Base-by-base conservation (phyloP, 2,329 filamentous ascomycete genomes). In the Fonsecaea erecta region DNA sequence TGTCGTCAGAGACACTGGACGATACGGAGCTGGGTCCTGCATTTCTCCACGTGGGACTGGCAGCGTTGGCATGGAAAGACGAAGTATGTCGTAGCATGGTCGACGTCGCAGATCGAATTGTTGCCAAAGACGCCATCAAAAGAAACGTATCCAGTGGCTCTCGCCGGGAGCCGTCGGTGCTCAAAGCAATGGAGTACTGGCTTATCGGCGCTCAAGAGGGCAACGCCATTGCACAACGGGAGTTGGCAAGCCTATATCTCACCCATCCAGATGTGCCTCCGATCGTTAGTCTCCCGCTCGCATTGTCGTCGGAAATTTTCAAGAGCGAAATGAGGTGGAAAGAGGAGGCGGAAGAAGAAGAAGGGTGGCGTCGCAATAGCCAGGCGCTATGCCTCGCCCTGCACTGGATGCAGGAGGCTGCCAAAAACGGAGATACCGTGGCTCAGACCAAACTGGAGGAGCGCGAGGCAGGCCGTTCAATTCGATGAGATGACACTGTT, bases 391-490 rank as follows among this genome's bases (percentile, higher is more conserved):
- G 93, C 73, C 87, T 97, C 63, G 94, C 94, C 9, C 88, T 96
- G 78, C 94, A 98, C 81, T 98, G 94, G 93, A 97, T 98, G 93
- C 92, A 94, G 79, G 83, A 91, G 70, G 93, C 91, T 40, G 90
- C 92, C 72, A 85, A 86, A 61, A 93, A 93, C n/a, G 93, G 93
- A 0, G 94, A 98, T 75, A 86, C 90, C 74, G 81, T 96, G 71
- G 94, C 94, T 21, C 89, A 87, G 75, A 90, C 89, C 75, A 93
- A 94, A 78, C 80, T 97, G 76, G 85, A 89, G 69, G 91, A 96
- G 79, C 78, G 85, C 53, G 84, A 86, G 72, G 86, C 88, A 74
- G 84, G 87, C 75, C 85, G 87, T 73, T 83, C 80, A 59, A 82
- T 86, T 73, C 82, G 83, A 68, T 84, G 75, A 81, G 66, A 52